Percentiles rank a stretch among this genome's conserved stretches.
These are phyloP conservation scores for Xylariaceae sp. DNA, from an alignment of 2,329 filamentous ascomycete species.

Conservation along the genomic window DNA sequence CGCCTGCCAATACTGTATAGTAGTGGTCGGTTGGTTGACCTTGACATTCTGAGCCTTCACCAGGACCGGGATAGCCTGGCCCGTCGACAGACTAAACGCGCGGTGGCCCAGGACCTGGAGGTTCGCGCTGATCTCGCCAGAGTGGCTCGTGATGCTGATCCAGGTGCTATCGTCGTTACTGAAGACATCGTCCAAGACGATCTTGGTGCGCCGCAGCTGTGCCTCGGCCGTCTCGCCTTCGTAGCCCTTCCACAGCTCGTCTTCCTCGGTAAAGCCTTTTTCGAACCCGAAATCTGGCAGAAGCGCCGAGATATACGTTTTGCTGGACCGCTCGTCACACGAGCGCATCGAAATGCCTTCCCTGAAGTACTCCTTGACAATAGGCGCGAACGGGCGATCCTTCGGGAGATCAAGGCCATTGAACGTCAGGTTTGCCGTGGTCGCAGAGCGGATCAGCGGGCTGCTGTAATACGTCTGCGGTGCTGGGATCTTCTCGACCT, in stretches of 20 bases:
- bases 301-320: conserved; percentile 56
- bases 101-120: conserved; percentile 65
- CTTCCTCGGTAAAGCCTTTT: conserved; percentile 63
- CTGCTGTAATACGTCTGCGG: conserved; percentile 70
- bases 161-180: conserved; percentile 57
- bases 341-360: conserved; percentile 73
- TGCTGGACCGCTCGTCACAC: conserved; percentile 66
- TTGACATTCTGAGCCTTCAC: conserved; percentile 60
- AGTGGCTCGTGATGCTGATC: conserved; percentile 66
- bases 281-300: conserved; percentile 65
- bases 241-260: conserved; percentile 51
- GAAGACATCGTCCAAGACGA: conserved; percentile 64
- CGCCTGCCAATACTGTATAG: conserved; percentile 45
- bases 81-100: conserved; percentile 67
- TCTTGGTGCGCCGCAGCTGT: conserved; percentile 56
- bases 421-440: conserved; percentile 69
- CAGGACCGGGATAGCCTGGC: conserved; percentile 70
- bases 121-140: conserved; percentile 59
- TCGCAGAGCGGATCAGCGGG: conserved; percentile 66
- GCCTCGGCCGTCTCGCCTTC: conserved; percentile 52
- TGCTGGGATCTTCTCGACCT: conserved; percentile 59
- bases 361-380: conserved; percentile 68
- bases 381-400: conserved; percentile 58
- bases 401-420: conserved; percentile 56
- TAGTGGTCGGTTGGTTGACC: conserved; percentile 36